A percentile compares a stretch with the other conserved stretches of the same genome.
phyloP scores from a whole-genome alignment of 2,329 filamentous ascomycete genomes.

The Nemania bipapillata region DNA sequence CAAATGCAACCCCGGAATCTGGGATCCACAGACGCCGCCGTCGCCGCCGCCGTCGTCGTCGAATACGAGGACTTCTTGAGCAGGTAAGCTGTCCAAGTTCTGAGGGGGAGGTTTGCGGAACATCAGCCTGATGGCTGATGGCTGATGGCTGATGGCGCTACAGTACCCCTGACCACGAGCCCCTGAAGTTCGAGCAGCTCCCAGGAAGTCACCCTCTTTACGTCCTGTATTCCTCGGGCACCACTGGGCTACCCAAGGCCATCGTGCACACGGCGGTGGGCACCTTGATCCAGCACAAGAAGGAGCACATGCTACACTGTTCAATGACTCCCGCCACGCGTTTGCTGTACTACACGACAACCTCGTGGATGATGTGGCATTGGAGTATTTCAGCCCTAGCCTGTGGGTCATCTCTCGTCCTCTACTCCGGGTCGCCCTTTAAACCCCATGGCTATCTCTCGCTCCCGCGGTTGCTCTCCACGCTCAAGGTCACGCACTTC shows the following conservation, averaged over 20 bases:
- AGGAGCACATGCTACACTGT: constrained; percentile 89
- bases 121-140: constrained; percentile 40
- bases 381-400: constrained; percentile 91
- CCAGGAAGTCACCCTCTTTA: constrained; percentile 89
- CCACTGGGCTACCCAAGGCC: constrained; percentile 86
- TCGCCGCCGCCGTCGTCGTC: constrained; percentile 58
- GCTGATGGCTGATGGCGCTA: constrained; percentile 42
- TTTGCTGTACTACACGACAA: constrained; percentile 93
- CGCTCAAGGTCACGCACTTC: constrained; percentile 87
- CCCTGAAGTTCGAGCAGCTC: constrained; percentile 77
- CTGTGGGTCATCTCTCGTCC: constrained; percentile 80
- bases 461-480: constrained; percentile 82
- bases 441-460: constrained; percentile 80
- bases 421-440: constrained; percentile 95
- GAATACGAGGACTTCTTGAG: constrained; percentile 61
- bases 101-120: not conserved
- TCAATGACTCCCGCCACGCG: constrained; percentile 77
- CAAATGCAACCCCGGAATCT: constrained; percentile 59
- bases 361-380: constrained; percentile 99
- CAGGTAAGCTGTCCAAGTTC: constrained; percentile 43
- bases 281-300: constrained; percentile 95
- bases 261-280: constrained; percentile 93
- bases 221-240: constrained; percentile 92
- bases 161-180: constrained; percentile 55
- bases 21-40: constrained; percentile 54